Conservation (phyloP, 306 rosid species). For the Abrus precatorius region DNA sequence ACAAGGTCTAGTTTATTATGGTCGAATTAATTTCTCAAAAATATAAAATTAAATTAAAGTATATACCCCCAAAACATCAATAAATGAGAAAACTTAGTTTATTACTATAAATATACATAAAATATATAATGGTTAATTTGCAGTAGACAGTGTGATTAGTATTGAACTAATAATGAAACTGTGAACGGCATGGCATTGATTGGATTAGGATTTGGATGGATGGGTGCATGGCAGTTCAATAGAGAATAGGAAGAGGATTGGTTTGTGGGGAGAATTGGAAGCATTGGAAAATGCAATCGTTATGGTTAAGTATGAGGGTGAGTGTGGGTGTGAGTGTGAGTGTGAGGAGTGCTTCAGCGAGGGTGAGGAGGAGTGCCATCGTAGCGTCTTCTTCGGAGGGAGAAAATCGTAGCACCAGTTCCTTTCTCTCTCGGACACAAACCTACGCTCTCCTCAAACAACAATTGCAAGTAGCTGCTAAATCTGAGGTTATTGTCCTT, state of each 20-base stretch:
- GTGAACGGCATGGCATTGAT: background rate
- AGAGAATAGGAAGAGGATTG: background rate
- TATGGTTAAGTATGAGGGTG: conserved; percentile 62
- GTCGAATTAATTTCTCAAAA: background rate
- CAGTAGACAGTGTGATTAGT: background rate
- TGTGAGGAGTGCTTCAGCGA: conserved; percentile 41
- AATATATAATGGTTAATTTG: conserved; percentile 9
- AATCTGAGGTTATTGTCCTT: conserved; percentile 72
- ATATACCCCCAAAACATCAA: background rate
- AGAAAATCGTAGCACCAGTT: conserved; percentile 46
- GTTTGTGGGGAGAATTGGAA: background rate
- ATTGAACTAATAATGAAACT: too few relatives aligned
- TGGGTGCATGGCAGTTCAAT: background rate
- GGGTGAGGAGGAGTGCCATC: conserved; percentile 45
- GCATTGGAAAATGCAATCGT: conserved; percentile 65
- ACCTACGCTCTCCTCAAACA: conserved; percentile 86
- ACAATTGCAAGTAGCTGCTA: conserved; percentile 89
- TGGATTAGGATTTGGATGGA: background rate
- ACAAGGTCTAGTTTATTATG: background rate
- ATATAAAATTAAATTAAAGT: too few relatives aligned
- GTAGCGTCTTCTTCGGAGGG: conserved; percentile 67
- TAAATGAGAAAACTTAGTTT: background rate
- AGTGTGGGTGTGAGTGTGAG: conserved; percentile 48
- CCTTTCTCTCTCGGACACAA: conserved; percentile 78
- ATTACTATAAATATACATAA: too few relatives aligned